A percentile compares a stretch with the other conserved stretches of the same genome.
phyloP scores from a whole-genome alignment of 1,284 basidiomycete species.

The Bondarzewia mesenterica region DNA sequence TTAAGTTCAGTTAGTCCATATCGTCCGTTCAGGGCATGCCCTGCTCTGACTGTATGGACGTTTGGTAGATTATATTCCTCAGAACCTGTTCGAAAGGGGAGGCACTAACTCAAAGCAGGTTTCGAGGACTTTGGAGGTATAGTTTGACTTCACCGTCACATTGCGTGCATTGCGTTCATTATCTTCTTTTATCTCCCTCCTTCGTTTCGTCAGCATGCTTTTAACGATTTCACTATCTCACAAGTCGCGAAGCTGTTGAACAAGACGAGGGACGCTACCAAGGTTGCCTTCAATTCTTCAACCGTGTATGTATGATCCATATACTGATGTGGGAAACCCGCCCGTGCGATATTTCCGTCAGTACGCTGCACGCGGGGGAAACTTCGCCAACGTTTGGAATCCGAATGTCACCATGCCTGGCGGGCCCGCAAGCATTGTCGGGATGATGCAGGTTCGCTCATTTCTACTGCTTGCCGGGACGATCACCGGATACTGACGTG shows the following conservation, averaged over 20 bases:
- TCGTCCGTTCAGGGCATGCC: too few relatives aligned
- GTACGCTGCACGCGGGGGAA: slow-evolving; percentile 47
- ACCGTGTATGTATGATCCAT: too few relatives aligned
- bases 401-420: slow-evolving; percentile 42
- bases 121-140: slow-evolving; percentile 50
- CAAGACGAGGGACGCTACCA: slow-evolving; percentile 35
- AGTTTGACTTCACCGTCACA: slow-evolving; percentile 2
- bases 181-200: not conserved
- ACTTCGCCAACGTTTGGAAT: slow-evolving; percentile 57
- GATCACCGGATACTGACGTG: not conserved
- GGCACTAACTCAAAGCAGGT: slow-evolving; percentile 47
- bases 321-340: too few relatives aligned
- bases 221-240: slow-evolving; percentile 55
- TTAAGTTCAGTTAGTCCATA: slow-evolving; percentile 22
- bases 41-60: too few relatives aligned
- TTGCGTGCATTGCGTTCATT: not conserved
- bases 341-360: slow-evolving; percentile 18
- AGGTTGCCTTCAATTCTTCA: slow-evolving; percentile 26
- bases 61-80: slow-evolving; percentile 43
- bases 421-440: slow-evolving; percentile 28
- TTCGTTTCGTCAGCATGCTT: slow-evolving; percentile 36
- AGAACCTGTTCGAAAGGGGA: slow-evolving; percentile 40
- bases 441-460: slow-evolving; percentile 43
- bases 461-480: not conserved
- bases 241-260: slow-evolving; percentile 51